These are phyloP conservation scores for Diaporthe caulivora DNA, from an alignment of 2,329 filamentous ascomycete genomes.

Conservation along the genomic window DNA sequence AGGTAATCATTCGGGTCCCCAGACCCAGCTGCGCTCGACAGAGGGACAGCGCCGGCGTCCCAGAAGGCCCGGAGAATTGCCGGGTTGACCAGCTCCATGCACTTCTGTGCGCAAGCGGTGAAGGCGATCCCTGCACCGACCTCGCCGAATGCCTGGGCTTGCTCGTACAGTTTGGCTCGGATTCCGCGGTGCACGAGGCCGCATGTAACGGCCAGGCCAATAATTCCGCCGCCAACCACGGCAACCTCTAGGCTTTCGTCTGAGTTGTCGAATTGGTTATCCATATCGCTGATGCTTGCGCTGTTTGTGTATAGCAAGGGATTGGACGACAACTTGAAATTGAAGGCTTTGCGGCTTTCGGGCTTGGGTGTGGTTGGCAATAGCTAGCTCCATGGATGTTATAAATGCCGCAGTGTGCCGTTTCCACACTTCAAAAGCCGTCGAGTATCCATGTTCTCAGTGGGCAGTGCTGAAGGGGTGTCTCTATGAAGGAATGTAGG, in stretches of 20 bases:
- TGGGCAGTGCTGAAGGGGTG: too few species aligned
- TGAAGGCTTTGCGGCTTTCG: too few species aligned
- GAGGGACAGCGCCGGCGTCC: neutral
- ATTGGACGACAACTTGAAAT: too few species aligned
- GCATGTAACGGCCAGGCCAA: neutral
- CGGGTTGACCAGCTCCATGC: conserved; percentile 65
- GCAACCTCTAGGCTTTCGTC: neutral
- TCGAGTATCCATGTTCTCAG: too few species aligned
- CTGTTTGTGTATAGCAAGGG: too few species aligned
- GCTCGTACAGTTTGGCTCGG: conserved; percentile 57
- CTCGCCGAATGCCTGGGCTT: conserved; percentile 64
- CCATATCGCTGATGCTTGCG: too few species aligned
- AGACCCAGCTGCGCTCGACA: neutral
- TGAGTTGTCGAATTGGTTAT: neutral
- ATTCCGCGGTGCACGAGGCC: neutral
- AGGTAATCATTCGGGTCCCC: neutral
- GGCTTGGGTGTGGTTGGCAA: too few species aligned
- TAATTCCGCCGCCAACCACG: neutral
- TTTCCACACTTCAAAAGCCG: too few species aligned
- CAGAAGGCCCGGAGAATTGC: conserved; percentile 52
- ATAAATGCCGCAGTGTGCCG: too few species aligned
- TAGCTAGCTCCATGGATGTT: too few species aligned
- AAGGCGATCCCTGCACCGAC: conserved; percentile 69
- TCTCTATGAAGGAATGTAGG: too few species aligned
- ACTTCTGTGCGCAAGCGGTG: conserved; percentile 60